Conservation (phyloP, 108 stramenopile species). For the Nitzschia sp. region DNA sequence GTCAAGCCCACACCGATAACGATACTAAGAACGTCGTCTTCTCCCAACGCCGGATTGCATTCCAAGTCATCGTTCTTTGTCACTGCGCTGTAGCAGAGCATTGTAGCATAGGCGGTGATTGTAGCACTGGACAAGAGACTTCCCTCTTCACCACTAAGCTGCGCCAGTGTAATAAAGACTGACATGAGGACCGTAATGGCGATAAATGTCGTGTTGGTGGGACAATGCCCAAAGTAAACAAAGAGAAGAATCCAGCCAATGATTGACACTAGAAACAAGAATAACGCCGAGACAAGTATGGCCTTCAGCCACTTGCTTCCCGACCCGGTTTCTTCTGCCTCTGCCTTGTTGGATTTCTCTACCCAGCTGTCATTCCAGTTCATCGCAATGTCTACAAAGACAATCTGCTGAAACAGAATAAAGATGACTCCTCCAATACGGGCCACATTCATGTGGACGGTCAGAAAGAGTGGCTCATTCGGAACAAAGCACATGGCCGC, state of each 20-base stretch:
- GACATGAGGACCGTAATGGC: constrained; percentile 74
- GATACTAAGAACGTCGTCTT: constrained; percentile 65
- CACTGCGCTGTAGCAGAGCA: constrained; percentile 76
- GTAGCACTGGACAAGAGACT: constrained; percentile 79
- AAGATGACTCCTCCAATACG: constrained; percentile 76
- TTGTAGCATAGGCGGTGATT: constrained; percentile 85
- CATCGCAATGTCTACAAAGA: constrained; percentile 86
- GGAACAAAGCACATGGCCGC: constrained; percentile 70
- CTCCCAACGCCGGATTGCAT: constrained; percentile 87
- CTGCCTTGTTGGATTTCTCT: constrained; percentile 70
- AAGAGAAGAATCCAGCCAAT: constrained; percentile 77
- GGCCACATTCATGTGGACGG: constrained; percentile 69
- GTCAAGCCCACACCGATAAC: constrained; percentile 79
- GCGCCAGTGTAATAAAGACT: constrained; percentile 60
- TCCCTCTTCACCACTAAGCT: constrained; percentile 75
- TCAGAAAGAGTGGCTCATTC: constrained; percentile 73
- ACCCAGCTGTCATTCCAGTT: constrained; percentile 90
- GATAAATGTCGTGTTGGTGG: constrained; percentile 79
- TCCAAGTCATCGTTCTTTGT: constrained; percentile 69
- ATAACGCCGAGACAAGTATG: constrained; percentile 67
- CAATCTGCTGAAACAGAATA: constrained; percentile 77
- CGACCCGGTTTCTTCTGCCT: constrained; percentile 63
- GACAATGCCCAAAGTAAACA: constrained; percentile 80
- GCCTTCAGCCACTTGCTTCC: constrained; percentile 84
- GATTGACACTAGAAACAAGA: constrained; percentile 69